Evolutionary conservation across 176 grass and related monocot species (phyloP).

Genomic region (Musa beccarii): DNA sequence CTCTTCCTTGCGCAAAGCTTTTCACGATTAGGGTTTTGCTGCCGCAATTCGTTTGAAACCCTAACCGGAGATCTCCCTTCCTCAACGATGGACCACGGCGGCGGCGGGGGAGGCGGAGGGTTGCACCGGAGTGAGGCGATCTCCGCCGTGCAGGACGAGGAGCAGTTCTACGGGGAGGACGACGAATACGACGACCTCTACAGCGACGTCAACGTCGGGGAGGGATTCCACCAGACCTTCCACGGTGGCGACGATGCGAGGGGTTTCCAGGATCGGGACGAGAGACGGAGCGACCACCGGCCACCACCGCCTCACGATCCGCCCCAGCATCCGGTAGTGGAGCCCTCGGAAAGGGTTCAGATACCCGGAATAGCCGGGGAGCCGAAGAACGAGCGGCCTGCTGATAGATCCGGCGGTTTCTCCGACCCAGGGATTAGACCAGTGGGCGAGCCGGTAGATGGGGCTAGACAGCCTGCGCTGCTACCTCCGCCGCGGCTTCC

Average conservation of each 20-base stretch:
- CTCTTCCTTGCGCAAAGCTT: too few species aligned
- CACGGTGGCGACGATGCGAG: background rate
- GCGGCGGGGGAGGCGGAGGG: background rate
- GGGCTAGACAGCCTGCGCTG: conserved; percentile 14
- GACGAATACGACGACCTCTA: conserved; percentile 72
- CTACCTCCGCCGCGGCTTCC: background rate
- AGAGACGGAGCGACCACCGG: conserved; percentile 10
- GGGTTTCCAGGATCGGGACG: background rate
- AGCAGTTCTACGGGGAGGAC: conserved; percentile 82
- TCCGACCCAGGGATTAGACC: background rate
- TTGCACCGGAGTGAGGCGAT: conserved; percentile 52
- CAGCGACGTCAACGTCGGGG: conserved; percentile 17
- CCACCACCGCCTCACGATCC: conserved; percentile 7
- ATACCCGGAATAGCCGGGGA: conserved; percentile 31
- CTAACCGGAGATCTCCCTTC: background rate
- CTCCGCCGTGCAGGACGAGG: conserved; percentile 17
- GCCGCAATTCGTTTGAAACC: background rate
- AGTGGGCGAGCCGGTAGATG: background rate
- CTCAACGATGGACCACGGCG: conserved; percentile 15
- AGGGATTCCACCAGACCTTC: conserved; percentile 24
- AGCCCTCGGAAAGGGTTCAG: conserved; percentile 39
- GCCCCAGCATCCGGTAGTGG: conserved; percentile 13
- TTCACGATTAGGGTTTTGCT: background rate
- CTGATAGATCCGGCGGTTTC: conserved; percentile 17
- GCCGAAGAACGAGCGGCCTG: conserved; percentile 35